Conservation (phyloP, 1,284 basidiomycete species). For the Cryptococcus sp. region DNA sequence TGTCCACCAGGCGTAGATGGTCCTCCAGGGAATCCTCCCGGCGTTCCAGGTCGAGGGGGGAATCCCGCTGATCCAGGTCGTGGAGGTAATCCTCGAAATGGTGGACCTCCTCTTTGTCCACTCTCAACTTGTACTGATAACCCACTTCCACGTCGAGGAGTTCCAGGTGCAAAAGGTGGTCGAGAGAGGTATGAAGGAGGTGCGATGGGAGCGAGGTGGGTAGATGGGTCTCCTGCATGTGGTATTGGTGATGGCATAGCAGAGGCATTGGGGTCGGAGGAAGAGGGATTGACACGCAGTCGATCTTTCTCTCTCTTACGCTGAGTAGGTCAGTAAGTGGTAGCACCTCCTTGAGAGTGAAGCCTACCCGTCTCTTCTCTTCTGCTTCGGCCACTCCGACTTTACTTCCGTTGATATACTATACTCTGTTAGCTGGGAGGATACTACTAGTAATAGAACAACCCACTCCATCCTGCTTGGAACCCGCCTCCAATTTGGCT, state of each 20-base stretch:
- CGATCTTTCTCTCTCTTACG: neutral
- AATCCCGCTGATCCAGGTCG: neutral
- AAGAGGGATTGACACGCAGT: neutral
- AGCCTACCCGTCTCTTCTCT: constrained; percentile 21
- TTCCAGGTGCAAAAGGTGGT: neutral
- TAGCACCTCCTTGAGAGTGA: neutral
- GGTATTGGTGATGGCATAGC: neutral
- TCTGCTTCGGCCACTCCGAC: constrained; percentile 28
- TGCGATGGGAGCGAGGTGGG: neutral
- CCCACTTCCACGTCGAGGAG: neutral
- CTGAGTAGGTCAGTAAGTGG: neutral
- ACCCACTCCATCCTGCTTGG: constrained; percentile 32
- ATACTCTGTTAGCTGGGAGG: neutral
- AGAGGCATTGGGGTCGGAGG: neutral
- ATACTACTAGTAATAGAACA: neutral
- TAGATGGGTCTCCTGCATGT: neutral
- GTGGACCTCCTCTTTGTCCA: neutral
- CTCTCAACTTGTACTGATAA: too few relatives aligned
- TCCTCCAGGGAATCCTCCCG: too few relatives aligned
- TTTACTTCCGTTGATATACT: constrained; percentile 35
- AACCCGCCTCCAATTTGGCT: constrained; percentile 29
- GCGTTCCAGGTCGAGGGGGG: neutral
- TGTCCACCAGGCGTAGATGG: neutral
- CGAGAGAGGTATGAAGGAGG: neutral
- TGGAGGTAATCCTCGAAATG: neutral